A percentile compares a stretch with the other conserved stretches of the same genome.
phyloP scores from a whole-genome alignment of 306 rosid species.

The Castanopsis chinensis region DNA sequence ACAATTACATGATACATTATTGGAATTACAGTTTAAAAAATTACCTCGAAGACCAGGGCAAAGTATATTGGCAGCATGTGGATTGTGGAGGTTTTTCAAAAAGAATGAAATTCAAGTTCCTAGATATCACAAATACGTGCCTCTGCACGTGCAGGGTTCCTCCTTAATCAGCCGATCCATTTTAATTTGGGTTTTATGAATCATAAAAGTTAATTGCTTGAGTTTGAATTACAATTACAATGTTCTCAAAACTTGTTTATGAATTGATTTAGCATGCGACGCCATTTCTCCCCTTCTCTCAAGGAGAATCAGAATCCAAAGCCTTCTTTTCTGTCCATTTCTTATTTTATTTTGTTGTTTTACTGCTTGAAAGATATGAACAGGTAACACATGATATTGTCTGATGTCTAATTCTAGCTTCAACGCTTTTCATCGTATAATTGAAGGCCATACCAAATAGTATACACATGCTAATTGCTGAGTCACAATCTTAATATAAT shows the following conservation, averaged over 20 bases:
- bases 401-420: too few relatives aligned
- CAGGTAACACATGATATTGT: too few relatives aligned
- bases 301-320: slow-evolving; percentile 23
- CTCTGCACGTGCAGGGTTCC: slow-evolving; percentile 26
- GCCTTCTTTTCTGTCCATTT: neutral
- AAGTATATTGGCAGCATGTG: neutral
- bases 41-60: too few relatives aligned
- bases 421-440: too few relatives aligned
- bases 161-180: slow-evolving; percentile 2
- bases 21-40: too few relatives aligned
- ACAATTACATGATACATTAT: too few relatives aligned
- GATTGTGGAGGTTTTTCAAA: neutral
- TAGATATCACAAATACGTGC: neutral
- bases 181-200: neutral
- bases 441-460: too few relatives aligned
- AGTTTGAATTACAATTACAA: neutral
- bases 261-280: neutral
- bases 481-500: too few relatives aligned
- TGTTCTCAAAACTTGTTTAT: neutral
- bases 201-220: neutral
- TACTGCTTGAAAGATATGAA: neutral
- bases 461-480: too few relatives aligned
- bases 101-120: neutral
- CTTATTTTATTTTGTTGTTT: neutral
- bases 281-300: neutral